Base-by-base conservation (phyloP, 2,329 filamentous ascomycete genomes). In the Talaromyces sp. region DNA sequence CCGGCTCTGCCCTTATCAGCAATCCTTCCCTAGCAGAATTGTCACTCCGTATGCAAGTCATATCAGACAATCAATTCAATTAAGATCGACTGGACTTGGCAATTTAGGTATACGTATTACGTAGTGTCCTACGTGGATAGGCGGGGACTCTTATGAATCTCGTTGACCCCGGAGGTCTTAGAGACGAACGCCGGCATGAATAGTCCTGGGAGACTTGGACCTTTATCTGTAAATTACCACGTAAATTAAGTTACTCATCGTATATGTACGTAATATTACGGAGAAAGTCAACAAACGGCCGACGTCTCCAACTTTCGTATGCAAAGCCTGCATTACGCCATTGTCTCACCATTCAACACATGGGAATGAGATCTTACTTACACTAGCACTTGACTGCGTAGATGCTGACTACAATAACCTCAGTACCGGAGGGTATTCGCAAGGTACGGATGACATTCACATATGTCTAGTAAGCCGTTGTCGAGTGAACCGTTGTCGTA, bases 91-190 rank as follows among this genome's bases (percentile, higher is more conserved):
- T 37, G 31, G 11, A 39, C 52, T 55, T 39, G 52, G 5, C 12
- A 7, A n/a, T 9, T 4, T 44, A 44, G 40, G 31, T n/a, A 55
- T 21, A 35, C 39, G 18, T 61, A n/a, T n/a, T n/a, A 61, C 48
- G 59, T 61, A 55, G 48, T 25, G 6, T 21, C 16, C 48, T 61
- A 55, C 48, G 48, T 16, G 28, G 37, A 61, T 35, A 23, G 35
- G 59, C 52, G 59, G 44, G 23, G 44, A 48, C 11, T 25, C 44
- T 23, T 14, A 25, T 25, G 18, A 25, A 46, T 23, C 25, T 46
- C 42, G 25, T 16, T 25, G 12, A 48, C 9, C 18, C 18, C n/a
- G 21, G 18, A 44, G 40, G 44, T 48, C 44, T 48, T 23, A 23
- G 44, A 28, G 44, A 23, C 40, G 21, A 48, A 48, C 18, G 52